Conservation (phyloP, 2,329 filamentous ascomycete species). For the Arachnomyces sp. region DNA sequence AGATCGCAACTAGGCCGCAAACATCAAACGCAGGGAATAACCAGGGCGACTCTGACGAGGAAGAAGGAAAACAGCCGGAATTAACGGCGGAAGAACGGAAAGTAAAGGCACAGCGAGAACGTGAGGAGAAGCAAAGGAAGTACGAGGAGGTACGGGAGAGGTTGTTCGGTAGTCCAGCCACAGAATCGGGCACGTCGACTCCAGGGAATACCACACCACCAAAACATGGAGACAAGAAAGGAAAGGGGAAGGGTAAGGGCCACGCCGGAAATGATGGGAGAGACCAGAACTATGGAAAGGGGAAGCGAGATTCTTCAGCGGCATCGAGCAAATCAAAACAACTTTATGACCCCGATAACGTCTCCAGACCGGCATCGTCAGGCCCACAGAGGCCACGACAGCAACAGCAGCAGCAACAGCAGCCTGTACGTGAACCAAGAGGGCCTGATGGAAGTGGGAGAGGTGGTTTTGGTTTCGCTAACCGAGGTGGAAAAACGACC, state of each 20-base stretch:
- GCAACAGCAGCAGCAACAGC: constrained; percentile 24
- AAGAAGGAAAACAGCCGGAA: constrained; percentile 52
- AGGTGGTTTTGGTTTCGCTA: constrained; percentile 69
- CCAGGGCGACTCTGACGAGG: constrained; percentile 60
- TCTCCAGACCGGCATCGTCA: constrained; percentile 54
- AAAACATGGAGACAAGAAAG: constrained; percentile 34
- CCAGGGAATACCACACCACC: constrained; percentile 58
- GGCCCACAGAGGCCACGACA: constrained; percentile 22
- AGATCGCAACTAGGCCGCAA: constrained; percentile 53
- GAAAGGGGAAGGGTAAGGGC: constrained; percentile 39
- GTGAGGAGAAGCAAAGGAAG: constrained; percentile 80
- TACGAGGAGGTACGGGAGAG: constrained; percentile 85
- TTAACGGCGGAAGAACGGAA: constrained; percentile 70
- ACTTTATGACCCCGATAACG: constrained; percentile 70
- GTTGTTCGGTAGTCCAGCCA: constrained; percentile 61
- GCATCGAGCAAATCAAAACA: constrained; percentile 43
- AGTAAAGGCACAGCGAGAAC: constrained; percentile 67
- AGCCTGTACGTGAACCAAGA: constrained; percentile 64
- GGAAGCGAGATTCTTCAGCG: constrained; percentile 36
- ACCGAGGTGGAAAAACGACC: constrained; percentile 47
- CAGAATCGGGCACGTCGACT: constrained; percentile 51
- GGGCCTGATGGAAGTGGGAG: constrained; percentile 71
- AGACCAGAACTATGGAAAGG: constrained; percentile 21
- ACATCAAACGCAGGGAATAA: constrained; percentile 29
- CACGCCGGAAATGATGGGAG: constrained; percentile 33